Evolutionary conservation across 2,329 filamentous ascomycete genomes (phyloP).

Genomic region (Huntiella bhutanensis): DNA sequence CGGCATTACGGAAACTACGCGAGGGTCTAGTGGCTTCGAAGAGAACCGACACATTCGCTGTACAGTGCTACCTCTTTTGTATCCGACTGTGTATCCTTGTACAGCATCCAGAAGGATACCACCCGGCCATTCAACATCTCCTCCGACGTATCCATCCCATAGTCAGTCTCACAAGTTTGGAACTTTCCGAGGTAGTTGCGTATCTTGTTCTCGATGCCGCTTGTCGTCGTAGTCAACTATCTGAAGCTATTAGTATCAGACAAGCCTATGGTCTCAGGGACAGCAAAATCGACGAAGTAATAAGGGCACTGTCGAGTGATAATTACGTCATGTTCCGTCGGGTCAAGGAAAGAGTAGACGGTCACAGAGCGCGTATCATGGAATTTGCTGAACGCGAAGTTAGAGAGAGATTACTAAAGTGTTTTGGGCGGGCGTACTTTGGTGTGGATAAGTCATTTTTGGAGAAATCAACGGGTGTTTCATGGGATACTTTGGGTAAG

Average conservation of each 20-base stretch:
- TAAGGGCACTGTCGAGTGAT: slow-evolving; percentile 56
- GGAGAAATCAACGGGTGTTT: slow-evolving; percentile 45
- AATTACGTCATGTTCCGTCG: slow-evolving; percentile 68
- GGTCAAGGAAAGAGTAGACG: slow-evolving; percentile 54
- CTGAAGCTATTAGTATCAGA: slow-evolving; percentile 51
- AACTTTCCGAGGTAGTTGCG: slow-evolving; percentile 59
- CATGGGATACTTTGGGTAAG: slow-evolving; percentile 53
- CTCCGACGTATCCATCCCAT: slow-evolving; percentile 50
- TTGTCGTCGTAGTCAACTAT: slow-evolving; percentile 60
- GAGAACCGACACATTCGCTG: slow-evolving; percentile 61
- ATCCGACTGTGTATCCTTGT: slow-evolving; percentile 68
- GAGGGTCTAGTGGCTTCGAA: slow-evolving; percentile 72
- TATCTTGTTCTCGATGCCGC: slow-evolving; percentile 79
- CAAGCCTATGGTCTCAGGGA: slow-evolving; percentile 43
- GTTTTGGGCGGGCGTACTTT: slow-evolving; percentile 67
- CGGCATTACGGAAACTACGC: slow-evolving; percentile 76
- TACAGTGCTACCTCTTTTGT: slow-evolving; percentile 82
- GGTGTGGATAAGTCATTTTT: slow-evolving; percentile 49
- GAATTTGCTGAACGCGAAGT: slow-evolving; percentile 63
- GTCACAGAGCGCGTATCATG: slow-evolving; percentile 60
- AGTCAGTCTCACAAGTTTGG: slow-evolving; percentile 48
- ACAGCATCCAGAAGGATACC: slow-evolving; percentile 71
- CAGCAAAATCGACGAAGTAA: slow-evolving; percentile 45
- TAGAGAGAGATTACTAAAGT: slow-evolving; percentile 62
- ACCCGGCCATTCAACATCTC: slow-evolving; percentile 67